phyloP scores from a whole-genome alignment of 2,329 filamentous ascomycete genomes.

The Colletotrichum sp. region DNA sequence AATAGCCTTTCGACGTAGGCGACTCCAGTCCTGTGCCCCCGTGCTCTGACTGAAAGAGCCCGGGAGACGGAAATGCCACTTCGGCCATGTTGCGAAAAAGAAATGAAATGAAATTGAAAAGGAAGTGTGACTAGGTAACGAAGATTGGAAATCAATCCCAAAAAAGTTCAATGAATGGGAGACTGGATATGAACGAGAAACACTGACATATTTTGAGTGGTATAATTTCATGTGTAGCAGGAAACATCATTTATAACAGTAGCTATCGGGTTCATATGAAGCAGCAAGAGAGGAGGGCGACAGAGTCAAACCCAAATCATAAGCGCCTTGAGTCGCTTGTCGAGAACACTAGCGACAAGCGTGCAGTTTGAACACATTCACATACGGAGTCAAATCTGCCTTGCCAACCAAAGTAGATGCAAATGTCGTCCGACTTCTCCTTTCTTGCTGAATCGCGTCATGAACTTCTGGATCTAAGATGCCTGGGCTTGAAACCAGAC shows the following conservation, averaged over 20 bases:
- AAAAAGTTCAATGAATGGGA: background rate
- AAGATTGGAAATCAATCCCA: background rate
- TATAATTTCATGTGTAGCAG: background rate
- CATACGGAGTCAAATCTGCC: background rate
- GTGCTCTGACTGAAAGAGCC: background rate
- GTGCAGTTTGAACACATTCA: background rate
- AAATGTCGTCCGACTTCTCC: background rate
- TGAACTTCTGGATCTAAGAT: background rate
- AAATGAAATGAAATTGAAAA: background rate
- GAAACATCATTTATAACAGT: background rate
- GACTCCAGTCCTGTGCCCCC: background rate
- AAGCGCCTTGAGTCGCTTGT: background rate
- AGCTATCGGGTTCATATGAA: background rate
- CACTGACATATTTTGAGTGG: background rate
- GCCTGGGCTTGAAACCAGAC: background rate
- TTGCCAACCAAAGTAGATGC: background rate
- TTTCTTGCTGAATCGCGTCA: background rate
- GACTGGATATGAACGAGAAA: background rate
- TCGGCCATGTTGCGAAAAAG: background rate
- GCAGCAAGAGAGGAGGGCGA: background rate
- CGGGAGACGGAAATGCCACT: background rate
- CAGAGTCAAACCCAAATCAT: background rate
- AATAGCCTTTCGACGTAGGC: background rate
- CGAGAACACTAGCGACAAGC: background rate
- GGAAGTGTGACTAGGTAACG: rapidly evolving